A percentile compares a stretch with the other conserved stretches of the same genome.
These are phyloP conservation scores for Mortierella sp. DNA, from an alignment of 371 early-diverging fungal genomes.

Conservation along the genomic window DNA sequence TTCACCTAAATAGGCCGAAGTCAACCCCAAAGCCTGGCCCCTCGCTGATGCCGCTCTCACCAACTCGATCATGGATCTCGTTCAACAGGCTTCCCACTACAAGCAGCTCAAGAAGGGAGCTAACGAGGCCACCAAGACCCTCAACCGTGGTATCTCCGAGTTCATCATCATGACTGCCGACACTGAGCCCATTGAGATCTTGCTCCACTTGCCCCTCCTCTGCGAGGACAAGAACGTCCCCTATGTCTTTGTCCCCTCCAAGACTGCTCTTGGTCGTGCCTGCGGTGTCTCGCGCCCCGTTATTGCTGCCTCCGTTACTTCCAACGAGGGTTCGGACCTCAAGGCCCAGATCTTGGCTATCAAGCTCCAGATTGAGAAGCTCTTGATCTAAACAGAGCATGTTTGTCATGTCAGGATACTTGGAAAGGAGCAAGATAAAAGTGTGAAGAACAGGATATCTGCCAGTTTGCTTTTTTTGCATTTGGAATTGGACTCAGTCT, in stretches of 20 bases:
- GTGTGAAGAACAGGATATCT: too few species aligned
- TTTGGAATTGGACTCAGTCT: background rate
- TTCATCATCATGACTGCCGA: conserved; percentile 99
- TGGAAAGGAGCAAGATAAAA: too few species aligned
- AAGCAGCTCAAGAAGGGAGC: conserved; percentile 99
- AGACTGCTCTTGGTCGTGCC: conserved; percentile 98
- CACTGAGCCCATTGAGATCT: conserved; percentile 97
- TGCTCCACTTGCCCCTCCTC: conserved; percentile 96
- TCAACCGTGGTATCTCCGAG: conserved; percentile 99
- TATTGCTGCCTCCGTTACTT: conserved; percentile 94
- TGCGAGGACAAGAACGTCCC: conserved; percentile 99
- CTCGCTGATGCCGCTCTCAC: conserved; percentile 93
- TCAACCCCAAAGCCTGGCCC: conserved; percentile 91
- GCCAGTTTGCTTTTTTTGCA: background rate
- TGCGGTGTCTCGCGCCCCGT: conserved; percentile 98
- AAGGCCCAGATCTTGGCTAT: conserved; percentile 92
- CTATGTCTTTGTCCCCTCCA: conserved; percentile 98
- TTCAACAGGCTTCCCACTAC: conserved; percentile 98
- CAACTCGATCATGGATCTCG: conserved; percentile 95
- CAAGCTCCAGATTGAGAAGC: conserved; percentile 95
- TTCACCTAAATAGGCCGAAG: conserved; percentile 42
- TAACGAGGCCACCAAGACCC: conserved; percentile 99
- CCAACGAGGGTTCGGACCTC: conserved; percentile 98
- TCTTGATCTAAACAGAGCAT: conserved; percentile 77
- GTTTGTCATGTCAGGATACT: too few species aligned